Evolutionary conservation across 768 basidiomycete genomes (phyloP).

Genomic region (Paxillus rubicundulus): DNA sequence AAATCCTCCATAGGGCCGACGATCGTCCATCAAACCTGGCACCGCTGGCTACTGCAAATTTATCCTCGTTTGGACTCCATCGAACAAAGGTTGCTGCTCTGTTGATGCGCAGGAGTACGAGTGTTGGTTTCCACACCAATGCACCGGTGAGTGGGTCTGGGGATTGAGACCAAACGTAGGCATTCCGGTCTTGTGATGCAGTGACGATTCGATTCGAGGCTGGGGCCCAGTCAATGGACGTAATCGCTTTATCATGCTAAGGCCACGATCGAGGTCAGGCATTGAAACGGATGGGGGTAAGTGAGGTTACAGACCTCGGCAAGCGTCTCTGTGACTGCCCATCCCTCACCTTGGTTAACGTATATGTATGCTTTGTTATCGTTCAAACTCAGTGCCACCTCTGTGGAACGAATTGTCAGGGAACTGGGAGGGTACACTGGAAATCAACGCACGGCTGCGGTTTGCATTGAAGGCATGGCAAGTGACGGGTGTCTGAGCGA

Average conservation of each 20-base stretch:
- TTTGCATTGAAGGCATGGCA: slow-evolving; percentile 91
- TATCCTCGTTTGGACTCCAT: slow-evolving; percentile 98
- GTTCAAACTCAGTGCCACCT: slow-evolving; percentile 89
- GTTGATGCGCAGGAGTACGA: slow-evolving; percentile 94
- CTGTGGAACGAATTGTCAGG: slow-evolving; percentile 40
- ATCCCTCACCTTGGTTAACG: slow-evolving; percentile 60
- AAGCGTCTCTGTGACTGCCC: slow-evolving; percentile 72
- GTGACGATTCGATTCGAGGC: slow-evolving; percentile 97
- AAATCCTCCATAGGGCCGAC: background rate
- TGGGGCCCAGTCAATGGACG: slow-evolving; percentile 98
- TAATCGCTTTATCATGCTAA: slow-evolving; percentile 97
- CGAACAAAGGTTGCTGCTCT: slow-evolving; percentile 91
- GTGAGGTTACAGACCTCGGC: slow-evolving; percentile 59
- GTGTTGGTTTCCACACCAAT: slow-evolving; percentile 87
- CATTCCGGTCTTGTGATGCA: slow-evolving; percentile 97
- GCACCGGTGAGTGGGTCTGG: slow-evolving; percentile 70
- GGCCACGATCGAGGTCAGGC: background rate
- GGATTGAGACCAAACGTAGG: slow-evolving; percentile 94
- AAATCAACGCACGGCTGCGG: slow-evolving; percentile 64
- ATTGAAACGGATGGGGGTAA: background rate
- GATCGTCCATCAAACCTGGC: slow-evolving; percentile 57
- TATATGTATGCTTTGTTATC: slow-evolving; percentile 86
- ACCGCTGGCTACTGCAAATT: slow-evolving; percentile 97
- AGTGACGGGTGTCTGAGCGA: slow-evolving; percentile 83
- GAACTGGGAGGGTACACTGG: background rate